Base-by-base conservation (phyloP, 495 filamentous ascomycete species). In the Hypoxylon fragiforme region DNA sequence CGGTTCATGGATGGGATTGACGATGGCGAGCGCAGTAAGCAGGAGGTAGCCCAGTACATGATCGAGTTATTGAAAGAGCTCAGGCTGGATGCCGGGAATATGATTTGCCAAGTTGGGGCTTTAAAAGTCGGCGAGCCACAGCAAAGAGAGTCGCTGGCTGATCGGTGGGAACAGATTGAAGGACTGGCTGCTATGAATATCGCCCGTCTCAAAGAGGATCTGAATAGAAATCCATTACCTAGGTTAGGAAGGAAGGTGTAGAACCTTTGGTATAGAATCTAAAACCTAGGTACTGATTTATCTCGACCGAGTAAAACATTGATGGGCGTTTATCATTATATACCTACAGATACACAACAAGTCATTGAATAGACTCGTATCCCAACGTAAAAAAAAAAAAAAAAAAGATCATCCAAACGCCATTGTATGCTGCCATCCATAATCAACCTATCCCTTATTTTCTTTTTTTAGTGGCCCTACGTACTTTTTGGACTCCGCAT, bases 151-250 rank as follows among this genome's bases (percentile, higher is more conserved):
- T 58, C 66, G 37, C 44, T 84, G 50, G 37, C 74, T 18, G 71
- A 70, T 22, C 70, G 81, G 16, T 84, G 80, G 81, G 62, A 43
- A 40, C 81, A 83, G 60, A 82, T 84, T 36, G 63, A 67, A 37
- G 45, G 54, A 11, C 62, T 82, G 54, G 72, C 76, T 28, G 48
- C 66, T 36, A 32, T 13, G 7, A 47, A 56, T 46, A 60, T 63
- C 44, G 36, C 32, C 32, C 44, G 37, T n/a, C 42, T 68, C 21
- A 43, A 63, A 35, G 14, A 45, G 15, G 50, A 37, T 26, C n/a
- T 2, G 20, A 28, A 8, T 6, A 41, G 1, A 34, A 7, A 36
- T 34, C 15, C 21, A 31, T n/a, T n/a, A n/a, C n/a, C n/a, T n/a
- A n/a, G n/a, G n/a, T n/a, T n/a, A n/a, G n/a, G n/a, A n/a, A n/a